Evolutionary conservation across 2,329 filamentous ascomycete species (phyloP).

Genomic region (Rutstroemia sp.): DNA sequence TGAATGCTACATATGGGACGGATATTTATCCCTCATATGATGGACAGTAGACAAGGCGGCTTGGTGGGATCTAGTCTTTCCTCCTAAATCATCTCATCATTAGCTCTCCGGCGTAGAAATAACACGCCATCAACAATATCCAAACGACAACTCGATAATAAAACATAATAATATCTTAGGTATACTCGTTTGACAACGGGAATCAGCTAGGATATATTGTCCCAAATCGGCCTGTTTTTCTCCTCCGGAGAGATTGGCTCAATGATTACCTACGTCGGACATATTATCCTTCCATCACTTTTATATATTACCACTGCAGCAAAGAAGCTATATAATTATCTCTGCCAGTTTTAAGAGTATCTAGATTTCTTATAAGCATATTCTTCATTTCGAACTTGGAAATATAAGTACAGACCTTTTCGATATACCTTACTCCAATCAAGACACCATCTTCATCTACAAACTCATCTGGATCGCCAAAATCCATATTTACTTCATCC

Average conservation of each 20-base stretch:
- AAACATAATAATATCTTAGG: no score
- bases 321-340: background rate
- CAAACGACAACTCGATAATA: no score
- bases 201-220: no score
- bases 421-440: slow-evolving; percentile 19
- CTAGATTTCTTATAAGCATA: slow-evolving; percentile 3
- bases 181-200: no score
- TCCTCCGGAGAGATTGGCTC: no score
- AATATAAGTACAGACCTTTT: slow-evolving; percentile 12
- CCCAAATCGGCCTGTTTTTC: no score
- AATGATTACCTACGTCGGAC: no score
- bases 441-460: slow-evolving; percentile 17
- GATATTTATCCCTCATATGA: slow-evolving; percentile 41
- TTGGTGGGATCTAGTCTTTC: no score
- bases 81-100: no score
- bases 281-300: no score
- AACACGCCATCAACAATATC: no score
- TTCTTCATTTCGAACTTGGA: background rate
- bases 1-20: slow-evolving; percentile 53
- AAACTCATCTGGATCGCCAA: slow-evolving; percentile 15
- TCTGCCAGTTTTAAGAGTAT: slow-evolving; percentile 1
- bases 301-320: background rate
- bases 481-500: slow-evolving; percentile 12
- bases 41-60: background rate
- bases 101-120: no score